Base-by-base conservation (phyloP, 768 basidiomycete genomes). In the Pleurotus pulmonarius region DNA sequence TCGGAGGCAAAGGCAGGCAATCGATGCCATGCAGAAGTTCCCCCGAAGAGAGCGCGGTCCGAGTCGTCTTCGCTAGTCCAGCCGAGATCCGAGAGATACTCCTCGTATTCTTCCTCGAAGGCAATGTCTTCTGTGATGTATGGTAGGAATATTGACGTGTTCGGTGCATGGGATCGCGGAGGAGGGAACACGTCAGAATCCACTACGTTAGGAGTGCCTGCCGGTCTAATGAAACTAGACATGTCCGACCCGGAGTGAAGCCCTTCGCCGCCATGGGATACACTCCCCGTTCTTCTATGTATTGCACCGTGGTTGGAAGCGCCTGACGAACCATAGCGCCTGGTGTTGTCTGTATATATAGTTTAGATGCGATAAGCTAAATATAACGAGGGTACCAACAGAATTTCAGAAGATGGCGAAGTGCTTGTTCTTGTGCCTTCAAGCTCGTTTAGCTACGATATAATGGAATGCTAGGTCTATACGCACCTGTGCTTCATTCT, bases 181-280 rank as follows among this genome's bases (percentile, higher is more conserved):
- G 97, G 97, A 22, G 97, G 97, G 77, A 99, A 98, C 11, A 97
- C 92, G 61, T 98, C 97, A 6, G 85, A 84, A 60, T 94, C 94
- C 6, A 85, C 83, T 26, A 83, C 71, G 64, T 89, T 90, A 0
- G 91, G 85, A 20, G 92, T 88, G 52, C 89, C 87, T 8, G 85
- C 64, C 18, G 88, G 85, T 40, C 88, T 83, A 58, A 92, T 84
- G 63, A 92, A 79, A 56, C 83, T 82, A 22, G 86, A 83, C 41
- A 93, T 70, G 55, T 92, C 88, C 25, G 89, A 81, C 38, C 90
- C 90, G 8, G 83, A 81, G 65, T 83, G 86, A 29, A 88, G 73
- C 46, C 87, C 90, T 62, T 93, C 92, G 43, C 91, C 73, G 48
- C 87, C 86, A 59, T 93, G 84, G 13, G 92, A 90, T 67, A 92